Conservation (phyloP, 2,329 filamentous ascomycete genomes). For the Trichoderma citrinoviride region DNA sequence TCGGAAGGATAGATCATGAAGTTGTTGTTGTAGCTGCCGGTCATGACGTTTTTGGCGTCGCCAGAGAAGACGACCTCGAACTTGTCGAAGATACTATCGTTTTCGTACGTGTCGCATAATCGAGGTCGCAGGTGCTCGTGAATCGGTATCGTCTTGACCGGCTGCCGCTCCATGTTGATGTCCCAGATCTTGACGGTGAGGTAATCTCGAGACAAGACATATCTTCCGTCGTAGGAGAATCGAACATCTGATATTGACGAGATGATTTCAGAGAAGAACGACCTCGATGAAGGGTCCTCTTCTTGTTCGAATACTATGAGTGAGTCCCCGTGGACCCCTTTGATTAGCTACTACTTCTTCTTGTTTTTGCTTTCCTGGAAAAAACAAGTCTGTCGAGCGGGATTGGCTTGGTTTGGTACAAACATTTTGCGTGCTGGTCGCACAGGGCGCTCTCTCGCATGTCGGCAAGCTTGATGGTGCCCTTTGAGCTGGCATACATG, state of each 20-base stretch:
- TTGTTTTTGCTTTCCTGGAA: too few species aligned
- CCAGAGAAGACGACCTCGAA: slow-evolving; percentile 99
- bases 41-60: slow-evolving; percentile 99
- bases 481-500: slow-evolving; percentile 99
- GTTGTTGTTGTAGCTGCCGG: slow-evolving; percentile 99
- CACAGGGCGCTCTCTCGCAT: slow-evolving; percentile 97
- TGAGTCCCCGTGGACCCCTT: neutral
- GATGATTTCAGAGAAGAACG: slow-evolving; percentile 99
- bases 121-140: slow-evolving; percentile 94
- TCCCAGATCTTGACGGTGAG: slow-evolving; percentile 99
- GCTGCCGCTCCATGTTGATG: slow-evolving; percentile 97
- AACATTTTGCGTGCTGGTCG: slow-evolving; percentile 93
- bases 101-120: slow-evolving; percentile 97
- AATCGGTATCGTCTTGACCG: slow-evolving; percentile 97
- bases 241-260: slow-evolving; percentile 98
- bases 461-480: slow-evolving; percentile 96
- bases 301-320: slow-evolving; percentile 92
- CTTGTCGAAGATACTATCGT: slow-evolving; percentile 99
- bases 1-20: slow-evolving; percentile 99
- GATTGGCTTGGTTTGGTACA: slow-evolving; percentile 18
- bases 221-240: slow-evolving; percentile 93
- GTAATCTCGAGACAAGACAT: slow-evolving; percentile 97
- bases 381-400: neutral
- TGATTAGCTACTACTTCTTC: neutral
- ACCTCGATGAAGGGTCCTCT: slow-evolving; percentile 92